A percentile compares a stretch with the other conserved stretches of the same genome.
Conservation (phyloP, 345 rosid genomes). For the Turnera subulata region DNA sequence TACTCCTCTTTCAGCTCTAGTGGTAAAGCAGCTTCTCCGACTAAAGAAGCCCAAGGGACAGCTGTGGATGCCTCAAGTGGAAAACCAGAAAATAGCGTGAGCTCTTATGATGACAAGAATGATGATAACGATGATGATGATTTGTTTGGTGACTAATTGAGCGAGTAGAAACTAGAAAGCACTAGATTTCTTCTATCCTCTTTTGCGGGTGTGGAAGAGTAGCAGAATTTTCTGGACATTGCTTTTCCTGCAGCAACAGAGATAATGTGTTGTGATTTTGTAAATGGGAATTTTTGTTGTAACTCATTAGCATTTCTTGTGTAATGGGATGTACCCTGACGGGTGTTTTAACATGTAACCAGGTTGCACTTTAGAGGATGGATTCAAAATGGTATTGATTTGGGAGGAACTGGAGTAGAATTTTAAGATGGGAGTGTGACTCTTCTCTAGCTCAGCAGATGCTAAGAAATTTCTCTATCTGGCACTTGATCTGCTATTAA, state of each 20-base stretch:
- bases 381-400: too few relatives aligned
- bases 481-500: too few relatives aligned
- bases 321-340: too few relatives aligned
- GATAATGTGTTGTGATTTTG: slow-evolving; percentile 8
- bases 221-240: slow-evolving; percentile 2
- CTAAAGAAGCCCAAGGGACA: slow-evolving; percentile 30
- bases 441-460: too few relatives aligned
- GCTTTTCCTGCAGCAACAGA: neutral
- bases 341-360: too few relatives aligned
- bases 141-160: slow-evolving; percentile 78
- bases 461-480: too few relatives aligned
- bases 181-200: slow-evolving; percentile 1
- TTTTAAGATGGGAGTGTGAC: too few relatives aligned
- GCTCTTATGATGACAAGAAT: slow-evolving; percentile 29
- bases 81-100: slow-evolving; percentile 18
- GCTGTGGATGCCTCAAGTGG: slow-evolving; percentile 17
- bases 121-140: slow-evolving; percentile 73
- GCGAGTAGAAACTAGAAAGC: slow-evolving; percentile 4
- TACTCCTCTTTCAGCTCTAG: slow-evolving; percentile 26
- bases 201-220: slow-evolving; percentile 8
- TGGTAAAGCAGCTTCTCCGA: slow-evolving; percentile 22
- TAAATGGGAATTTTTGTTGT: slow-evolving; percentile 32
- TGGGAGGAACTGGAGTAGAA: slow-evolving; percentile 2
- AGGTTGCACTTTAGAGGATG: neutral
- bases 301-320: neutral